Evolutionary conservation across 1,284 basidiomycete genomes (phyloP), one percentile per base, ranked within the genome.

Genomic region (Leucoagaricus sp.): DNA sequence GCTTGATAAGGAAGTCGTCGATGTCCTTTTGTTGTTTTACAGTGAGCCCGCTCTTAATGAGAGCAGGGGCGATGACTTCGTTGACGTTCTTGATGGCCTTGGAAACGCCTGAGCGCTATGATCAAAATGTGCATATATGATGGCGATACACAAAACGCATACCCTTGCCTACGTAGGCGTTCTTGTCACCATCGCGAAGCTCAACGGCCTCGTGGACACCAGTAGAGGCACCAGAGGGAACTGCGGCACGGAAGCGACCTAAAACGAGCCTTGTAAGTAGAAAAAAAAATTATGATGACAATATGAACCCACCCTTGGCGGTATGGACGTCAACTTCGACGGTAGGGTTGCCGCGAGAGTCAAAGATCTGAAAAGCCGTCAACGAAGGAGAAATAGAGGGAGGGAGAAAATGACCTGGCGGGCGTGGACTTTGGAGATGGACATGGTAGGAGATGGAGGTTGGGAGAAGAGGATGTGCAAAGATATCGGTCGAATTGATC

Each of bases 191-290:
- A 78, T 99, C 97, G 66, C 97, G 94, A 72, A 99, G 91, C 81
- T 99, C 97, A 64, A 97, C 94, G 63, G 97, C 97, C 79, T 99
- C 97, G 78, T 99, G 94, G 66, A 94, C 81, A 82, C 97, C 97
- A 58, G 96, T 99, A 60, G 96, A 99, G 50, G 97, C 97, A 74
- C 97, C 97, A 58, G 96, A 98, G 57, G 97, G 97, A 46, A 99
- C 97, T 63, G 94, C 86, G 62, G 94, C 93, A 64, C 94, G 91
- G 91, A 91, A 99, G 66, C 88, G 89, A 63, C 96, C 96, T 96
- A 47, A 58, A 33, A 52, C 62, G 55, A 50, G 36, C 60, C 53
- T 57, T 49, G 60, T 45, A 53, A 53, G 33, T 36, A 62, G 54
- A 55, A 57, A 54, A 47, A 29, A 38, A 67, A 53, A 46, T 8